Evolutionary conservation across 176 grass and related monocot species (phyloP).

Genomic region (Thalia dealbata): DNA sequence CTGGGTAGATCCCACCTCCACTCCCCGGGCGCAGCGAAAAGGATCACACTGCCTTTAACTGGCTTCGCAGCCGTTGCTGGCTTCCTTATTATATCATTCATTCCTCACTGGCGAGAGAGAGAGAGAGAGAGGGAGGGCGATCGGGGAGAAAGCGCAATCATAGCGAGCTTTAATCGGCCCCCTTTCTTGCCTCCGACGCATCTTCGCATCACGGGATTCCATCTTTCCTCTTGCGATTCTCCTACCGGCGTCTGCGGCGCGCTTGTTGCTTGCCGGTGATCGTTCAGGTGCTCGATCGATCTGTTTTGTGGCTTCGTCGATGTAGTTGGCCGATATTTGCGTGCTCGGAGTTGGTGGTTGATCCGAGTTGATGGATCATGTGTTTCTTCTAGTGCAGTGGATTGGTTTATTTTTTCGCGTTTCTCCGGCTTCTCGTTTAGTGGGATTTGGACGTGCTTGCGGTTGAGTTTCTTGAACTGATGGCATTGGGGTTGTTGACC

Average conservation of each 20-base stretch:
- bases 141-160: not conserved
- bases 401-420: not conserved
- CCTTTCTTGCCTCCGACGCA: not conserved
- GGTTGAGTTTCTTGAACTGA: not conserved
- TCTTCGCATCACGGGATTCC: not conserved
- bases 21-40: not conserved
- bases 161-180: not conserved
- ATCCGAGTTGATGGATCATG: not conserved
- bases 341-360: not conserved
- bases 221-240: not conserved
- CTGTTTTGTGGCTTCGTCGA: not conserved
- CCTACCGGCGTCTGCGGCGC: not conserved
- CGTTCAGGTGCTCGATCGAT: not conserved
- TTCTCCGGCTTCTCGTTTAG: not conserved
- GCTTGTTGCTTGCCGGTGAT: not conserved
- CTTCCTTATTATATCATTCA: not conserved
- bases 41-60: not conserved
- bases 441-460: not conserved
- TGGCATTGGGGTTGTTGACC: not conserved
- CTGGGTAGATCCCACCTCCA: not conserved
- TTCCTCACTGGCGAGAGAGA: not conserved
- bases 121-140: too few species aligned
- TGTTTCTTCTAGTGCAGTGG: not conserved
- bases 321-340: not conserved
- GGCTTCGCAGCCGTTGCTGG: not conserved